These are phyloP conservation scores for Trametes gibbosa DNA, from an alignment of 768 basidiomycete genomes.

Conservation along the genomic window DNA sequence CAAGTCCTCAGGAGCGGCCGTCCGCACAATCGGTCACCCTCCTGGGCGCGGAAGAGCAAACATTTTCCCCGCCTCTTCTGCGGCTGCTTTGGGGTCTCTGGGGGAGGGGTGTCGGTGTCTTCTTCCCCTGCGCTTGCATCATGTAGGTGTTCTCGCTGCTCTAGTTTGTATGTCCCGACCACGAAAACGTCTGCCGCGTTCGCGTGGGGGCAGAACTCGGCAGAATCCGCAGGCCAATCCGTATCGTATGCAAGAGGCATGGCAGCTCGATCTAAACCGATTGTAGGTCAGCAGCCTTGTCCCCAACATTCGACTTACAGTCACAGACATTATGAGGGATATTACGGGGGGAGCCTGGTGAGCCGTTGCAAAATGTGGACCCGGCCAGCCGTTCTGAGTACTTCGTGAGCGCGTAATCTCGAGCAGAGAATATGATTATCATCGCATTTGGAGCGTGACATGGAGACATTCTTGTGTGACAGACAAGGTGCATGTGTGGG, in stretches of 20 bases:
- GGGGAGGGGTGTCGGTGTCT: background rate
- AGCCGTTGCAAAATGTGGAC: too few species aligned
- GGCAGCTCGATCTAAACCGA: background rate
- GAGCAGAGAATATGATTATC: too few species aligned
- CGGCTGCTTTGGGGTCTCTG: background rate
- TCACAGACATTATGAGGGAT: too few species aligned
- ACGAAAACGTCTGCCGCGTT: slow-evolving; percentile 63
- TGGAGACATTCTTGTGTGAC: too few species aligned
- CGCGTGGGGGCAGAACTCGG: slow-evolving; percentile 85
- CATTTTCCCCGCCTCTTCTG: slow-evolving; percentile 69
- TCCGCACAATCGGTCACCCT: slow-evolving; percentile 38
- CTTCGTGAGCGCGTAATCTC: too few species aligned
- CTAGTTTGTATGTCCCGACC: slow-evolving; percentile 90
- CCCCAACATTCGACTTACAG: too few species aligned
- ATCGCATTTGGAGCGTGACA: too few species aligned
- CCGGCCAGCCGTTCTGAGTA: too few species aligned
- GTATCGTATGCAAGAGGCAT: slow-evolving; percentile 54
- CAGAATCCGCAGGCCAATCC: slow-evolving; percentile 79
- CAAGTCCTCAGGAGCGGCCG: background rate
- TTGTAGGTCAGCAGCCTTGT: background rate
- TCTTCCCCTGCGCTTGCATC: slow-evolving; percentile 4
- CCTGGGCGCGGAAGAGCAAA: slow-evolving; percentile 55
- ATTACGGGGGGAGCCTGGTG: too few species aligned
- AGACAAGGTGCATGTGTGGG: too few species aligned
- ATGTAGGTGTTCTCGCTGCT: slow-evolving; percentile 29